Evolutionary conservation across 2,329 filamentous ascomycete genomes (phyloP), one percentile per base, ranked within the genome.

Genomic region (Pseudogymnoascus sp.): DNA sequence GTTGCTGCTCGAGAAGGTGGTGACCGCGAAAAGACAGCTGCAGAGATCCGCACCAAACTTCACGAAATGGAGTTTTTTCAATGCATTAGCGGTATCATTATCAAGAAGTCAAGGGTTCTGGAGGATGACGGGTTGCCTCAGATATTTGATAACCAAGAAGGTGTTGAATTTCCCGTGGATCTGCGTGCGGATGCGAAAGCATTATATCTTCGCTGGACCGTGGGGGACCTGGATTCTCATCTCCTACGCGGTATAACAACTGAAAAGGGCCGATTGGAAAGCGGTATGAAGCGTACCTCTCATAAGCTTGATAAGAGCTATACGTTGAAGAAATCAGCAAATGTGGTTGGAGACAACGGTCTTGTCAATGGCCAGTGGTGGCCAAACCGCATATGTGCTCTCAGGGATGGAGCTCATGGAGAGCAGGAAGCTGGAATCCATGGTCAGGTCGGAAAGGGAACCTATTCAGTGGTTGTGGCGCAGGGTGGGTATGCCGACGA

Each of bases 381-480:
- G 77, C 79, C 80, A 0, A 75, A 74, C 1, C 77, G 81, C 60
- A 73, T 82, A 0, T 77, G 75, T 61, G 72, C 76, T 0, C 69
- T 82, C 0, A 73, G 80, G 6, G 81, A 83, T 60, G 79, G 80
- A 1, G 79, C 78, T 0, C 81, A 84, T 63, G 81, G 79, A 1
- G 67, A 71, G 0, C 61, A 73, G 0, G 75, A 80, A 68, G 78
- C 72, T 8, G 79, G 78, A 0, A 84, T 85, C 25, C 74, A 70
- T 54, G 81, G 82, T 0, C 72, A 74, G 12, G 68, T 67, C 4
- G 71, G 70, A 0, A 64, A 73, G 8, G 82, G 81, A 0, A 79
- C 80, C 0, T 79, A 74, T 37, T 81, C 79, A 0, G 75, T 84
- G 43, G 75, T 85, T 0, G 70, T 85, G 30, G 77, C 78, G 0